Percentiles rank a stretch among this genome's conserved stretches.
Evolutionary conservation across 140 eudicot species (phyloP).

Genomic region (Senecio squalidus): DNA sequence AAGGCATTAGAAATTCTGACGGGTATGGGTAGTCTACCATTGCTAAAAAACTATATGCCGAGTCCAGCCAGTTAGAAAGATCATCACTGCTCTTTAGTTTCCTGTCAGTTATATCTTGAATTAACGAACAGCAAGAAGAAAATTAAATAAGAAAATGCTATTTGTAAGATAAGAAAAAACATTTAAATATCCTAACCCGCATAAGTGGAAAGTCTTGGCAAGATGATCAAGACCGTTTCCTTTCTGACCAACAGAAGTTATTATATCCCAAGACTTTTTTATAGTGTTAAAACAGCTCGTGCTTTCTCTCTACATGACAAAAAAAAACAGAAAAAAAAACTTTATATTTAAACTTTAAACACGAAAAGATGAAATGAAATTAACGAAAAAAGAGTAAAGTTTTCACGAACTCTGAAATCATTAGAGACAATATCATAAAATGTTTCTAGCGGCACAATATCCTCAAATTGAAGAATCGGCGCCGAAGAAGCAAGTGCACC

Average conservation of each 20-base stretch:
- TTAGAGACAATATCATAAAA: constrained; percentile 69
- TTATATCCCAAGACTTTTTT: constrained; percentile 73
- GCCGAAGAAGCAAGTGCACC: constrained; percentile 97
- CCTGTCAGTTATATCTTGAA: constrained; percentile 34
- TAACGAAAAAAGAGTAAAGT: not conserved
- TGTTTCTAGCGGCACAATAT: constrained; percentile 71
- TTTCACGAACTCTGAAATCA: constrained; percentile 56
- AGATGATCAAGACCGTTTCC: constrained; percentile 54
- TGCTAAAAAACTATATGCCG: constrained; percentile 83
- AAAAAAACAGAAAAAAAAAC: not conserved
- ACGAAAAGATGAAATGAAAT: not conserved
- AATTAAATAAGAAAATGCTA: not conserved
- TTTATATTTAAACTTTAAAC: not conserved
- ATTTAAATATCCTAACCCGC: constrained; percentile 37
- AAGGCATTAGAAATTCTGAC: constrained; percentile 74
- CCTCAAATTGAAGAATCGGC: constrained; percentile 87
- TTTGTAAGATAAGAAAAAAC: not conserved
- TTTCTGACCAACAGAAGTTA: constrained; percentile 24
- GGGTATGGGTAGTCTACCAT: constrained; percentile 91
- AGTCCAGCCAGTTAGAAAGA: constrained; percentile 64
- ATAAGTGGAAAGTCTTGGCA: constrained; percentile 56
- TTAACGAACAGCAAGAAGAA: not conserved
- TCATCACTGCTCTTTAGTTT: constrained; percentile 53
- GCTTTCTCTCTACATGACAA: constrained; percentile 60
- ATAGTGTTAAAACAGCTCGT: constrained; percentile 75